Evolutionary conservation across 495 filamentous ascomycete genomes (phyloP), one percentile per base, ranked within the genome.

Genomic region (Neurospora sp.): DNA sequence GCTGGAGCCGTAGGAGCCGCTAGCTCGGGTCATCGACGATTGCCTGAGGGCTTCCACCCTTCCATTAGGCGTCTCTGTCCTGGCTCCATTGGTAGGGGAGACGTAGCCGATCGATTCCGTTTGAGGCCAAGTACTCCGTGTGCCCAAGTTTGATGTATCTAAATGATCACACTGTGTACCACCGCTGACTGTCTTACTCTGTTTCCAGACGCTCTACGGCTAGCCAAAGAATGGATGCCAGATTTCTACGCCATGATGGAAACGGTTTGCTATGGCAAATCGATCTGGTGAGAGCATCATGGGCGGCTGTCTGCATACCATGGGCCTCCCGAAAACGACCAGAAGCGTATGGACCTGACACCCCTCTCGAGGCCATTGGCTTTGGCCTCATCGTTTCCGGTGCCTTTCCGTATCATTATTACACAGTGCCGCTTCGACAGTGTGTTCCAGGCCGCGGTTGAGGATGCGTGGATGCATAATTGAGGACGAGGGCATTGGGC

Each of bases 381-480:
- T 65, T 35, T 65, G 53, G 27, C 53, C 20, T 61, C 53, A 31
- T 61, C 53, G 53, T 61, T 61, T 61, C 53, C 53, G 27, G 22
- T 31, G 53, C 22, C 27, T 61, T 65, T 65, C 53, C 53, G 27
- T 37, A 35, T 8, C 27, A 35, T 8, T 8, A 18, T 35, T 35
- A 18, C 53, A 65, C 53, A 65, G 53, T 65, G 53, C 27, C 53
- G 27, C 27, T 65, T 37, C 12, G 27, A 18, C 27, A 65, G 27
- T 1, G 53, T 65, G 53, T 18, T 65, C 27, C 53, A 65, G 53
- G 22, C 75, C 74, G 74, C 78, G 75, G 77, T 74, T 77, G 73
- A 75, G 75, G 73, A 45, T 79, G 76, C 74, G 76, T 79, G 75
- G 73, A 40, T 79, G 76, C 75, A 77, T 79, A 74, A 75, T 76